Base-by-base conservation (phyloP, 1,139 yeast genomes). In the Saccharomyces hybrid region DNA sequence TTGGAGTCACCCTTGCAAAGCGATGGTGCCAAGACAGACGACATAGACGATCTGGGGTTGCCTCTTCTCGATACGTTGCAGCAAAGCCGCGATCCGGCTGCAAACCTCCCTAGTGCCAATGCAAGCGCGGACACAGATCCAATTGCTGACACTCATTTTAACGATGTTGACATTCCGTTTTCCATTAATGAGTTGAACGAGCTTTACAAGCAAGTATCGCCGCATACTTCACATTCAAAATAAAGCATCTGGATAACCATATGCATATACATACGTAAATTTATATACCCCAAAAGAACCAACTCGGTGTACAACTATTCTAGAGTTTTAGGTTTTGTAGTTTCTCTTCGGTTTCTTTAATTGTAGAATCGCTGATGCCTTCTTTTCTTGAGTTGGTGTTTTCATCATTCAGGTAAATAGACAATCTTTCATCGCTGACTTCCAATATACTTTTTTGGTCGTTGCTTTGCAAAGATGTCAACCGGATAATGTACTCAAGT, bases 401-500 rank as follows among this genome's bases (percentile, higher is more conserved):
- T 58, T 84, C 88, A 62, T 87, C 90, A 51, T 80, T 78, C 32
- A 88, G 70, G 61, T 85, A 87, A 1, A 83, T 65, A 8, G 85
- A 71, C 19, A 88, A 72, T 24, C 86, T 77, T 65, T 87, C 95
- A 66, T 88, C 95, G 16, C 79, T 78, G 11, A 84, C 78, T 2
- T 78, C 73, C 24, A 82, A 68, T 7, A 86, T 70, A 0, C 84
- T 73, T 31, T 70, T 73, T 57, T 80, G 83, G 62, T 87, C 93
- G 59, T 75, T 79, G 19, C 79, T 73, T 65, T 88, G 91, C 24
- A 87, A 71, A 0, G 85, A 81, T 28, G 82, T 71, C 5, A 88
- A 72, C 51, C 95, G 73, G 1, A 86, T 65, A 4, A 86, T 62
- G 61, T 86, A 86, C 65, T 88, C 95, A 2, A 87, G 70, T 28